Evolutionary conservation across 768 basidiomycete species (phyloP), one percentile per base, ranked within the genome.

Genomic region (Coprinopsis strossmayeri): DNA sequence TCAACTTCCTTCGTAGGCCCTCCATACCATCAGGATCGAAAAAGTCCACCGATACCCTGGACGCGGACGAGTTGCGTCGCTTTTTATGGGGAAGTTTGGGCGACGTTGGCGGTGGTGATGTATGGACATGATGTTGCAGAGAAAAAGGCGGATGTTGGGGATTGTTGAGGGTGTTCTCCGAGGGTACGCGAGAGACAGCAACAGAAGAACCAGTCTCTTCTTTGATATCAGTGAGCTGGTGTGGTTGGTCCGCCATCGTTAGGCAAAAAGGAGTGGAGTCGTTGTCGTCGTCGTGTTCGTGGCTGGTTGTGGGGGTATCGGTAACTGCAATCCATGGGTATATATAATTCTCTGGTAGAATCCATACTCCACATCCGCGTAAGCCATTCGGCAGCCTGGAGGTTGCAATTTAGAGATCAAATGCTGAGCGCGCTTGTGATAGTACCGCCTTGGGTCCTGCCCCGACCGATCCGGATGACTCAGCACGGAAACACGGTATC

Each of bases 1-100:
- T 70, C 53, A 78, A 51, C 2, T 64, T 74, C 54, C 64, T 57
- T 11, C 61, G 63, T 1, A 80, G 65, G 40, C 71, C 59, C 3
- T 60, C 55, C 27, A 81, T 71, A 10, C 80, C 81, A n/a, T 57
- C 60, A 1, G 73, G 77, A 58, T 83, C 79, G 58, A 82, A 82
- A 54, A 72, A 73, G 35, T 72, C 74, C 18, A 79, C 50, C 27
- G 68, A 63, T 15, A 78, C 73, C 46, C 55, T 68, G 28, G 71
- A 72, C 0, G 62, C 61, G 0, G 57, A 49, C 0, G 60, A 61
- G 20, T 28, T 39, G 7, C 41, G 21, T 5, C 49, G 49, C 15
- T 47, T 38, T 53, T 5, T 55, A 57, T 12, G 11, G 37, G 48
- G 18, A 5, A 39, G 11, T 34, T 26, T 12, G 39, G 4, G 15